A percentile compares a stretch with the other conserved stretches of the same genome.
phyloP scores from a whole-genome alignment of 2,329 filamentous ascomycete genomes.

The Trichoderma cornu-damae region DNA sequence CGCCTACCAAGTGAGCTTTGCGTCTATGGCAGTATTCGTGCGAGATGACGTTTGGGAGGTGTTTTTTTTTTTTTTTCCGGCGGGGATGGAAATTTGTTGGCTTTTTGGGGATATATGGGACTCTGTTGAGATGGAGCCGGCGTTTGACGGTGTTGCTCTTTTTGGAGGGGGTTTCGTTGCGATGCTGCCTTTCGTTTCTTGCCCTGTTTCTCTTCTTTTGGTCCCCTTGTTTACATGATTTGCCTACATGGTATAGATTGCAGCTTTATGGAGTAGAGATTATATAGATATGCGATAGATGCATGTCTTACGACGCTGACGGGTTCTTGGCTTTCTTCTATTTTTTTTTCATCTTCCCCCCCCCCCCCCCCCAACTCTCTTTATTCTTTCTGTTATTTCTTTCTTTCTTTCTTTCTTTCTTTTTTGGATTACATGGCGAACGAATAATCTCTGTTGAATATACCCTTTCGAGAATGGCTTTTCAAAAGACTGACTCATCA shows the following conservation, averaged over 20 bases:
- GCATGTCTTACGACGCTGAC: background rate
- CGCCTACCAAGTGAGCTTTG: background rate
- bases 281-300: background rate
- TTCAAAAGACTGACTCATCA: background rate
- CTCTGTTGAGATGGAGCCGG: background rate
- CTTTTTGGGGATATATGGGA: background rate
- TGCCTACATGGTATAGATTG: background rate
- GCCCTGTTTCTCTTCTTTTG: background rate
- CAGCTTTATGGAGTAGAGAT: background rate
- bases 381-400: background rate
- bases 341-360: no score
- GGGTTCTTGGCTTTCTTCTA: background rate
- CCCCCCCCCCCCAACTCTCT: no score
- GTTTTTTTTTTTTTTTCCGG: no score
- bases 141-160: background rate
- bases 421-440: background rate
- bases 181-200: background rate
- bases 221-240: background rate
- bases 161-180: background rate
- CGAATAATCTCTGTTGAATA: background rate
- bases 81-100: no score
- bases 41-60: background rate
- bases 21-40: background rate
- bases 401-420: background rate
- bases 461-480: slow-evolving; percentile 4